Conservation (phyloP, 768 basidiomycete genomes). For the Rhizopogon roseolus region DNA sequence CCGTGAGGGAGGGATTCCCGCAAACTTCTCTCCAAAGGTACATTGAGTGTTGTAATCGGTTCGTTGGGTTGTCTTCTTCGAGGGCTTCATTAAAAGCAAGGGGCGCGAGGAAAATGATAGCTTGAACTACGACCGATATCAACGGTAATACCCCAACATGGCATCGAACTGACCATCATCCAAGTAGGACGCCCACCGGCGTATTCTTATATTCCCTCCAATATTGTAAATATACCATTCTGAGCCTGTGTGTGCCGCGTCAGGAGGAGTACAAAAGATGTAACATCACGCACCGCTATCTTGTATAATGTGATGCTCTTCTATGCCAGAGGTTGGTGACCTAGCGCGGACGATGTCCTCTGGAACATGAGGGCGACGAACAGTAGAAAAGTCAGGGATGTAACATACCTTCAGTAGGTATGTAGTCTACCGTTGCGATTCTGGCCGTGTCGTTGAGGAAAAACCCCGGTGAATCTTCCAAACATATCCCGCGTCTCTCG, state of each 20-base stretch:
- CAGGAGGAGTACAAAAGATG: neutral
- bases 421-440: conserved; percentile 49
- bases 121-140: conserved; percentile 43
- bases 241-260: conserved; percentile 29
- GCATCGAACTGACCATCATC: conserved; percentile 46
- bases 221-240: conserved; percentile 72
- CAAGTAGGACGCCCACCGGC: conserved; percentile 77
- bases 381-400: neutral
- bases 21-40: conserved; percentile 69
- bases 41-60: conserved; percentile 71
- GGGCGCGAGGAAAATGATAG: conserved; percentile 78
- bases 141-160: neutral
- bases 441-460: conserved; percentile 69
- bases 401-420: conserved; percentile 54
- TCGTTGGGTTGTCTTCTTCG: conserved; percentile 60
- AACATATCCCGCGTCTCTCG: conserved; percentile 38
- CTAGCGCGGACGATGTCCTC: conserved; percentile 72
- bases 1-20: conserved; percentile 51
- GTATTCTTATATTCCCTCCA: conserved; percentile 56
- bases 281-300: conserved; percentile 42
- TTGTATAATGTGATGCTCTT: conserved; percentile 62
- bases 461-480: conserved; percentile 65
- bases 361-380: conserved; percentile 1
- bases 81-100: conserved; percentile 70
- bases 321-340: conserved; percentile 66